These are phyloP conservation scores for Fomitopsis betulina DNA, from an alignment of 1,284 basidiomycete species.

Conservation along the genomic window DNA sequence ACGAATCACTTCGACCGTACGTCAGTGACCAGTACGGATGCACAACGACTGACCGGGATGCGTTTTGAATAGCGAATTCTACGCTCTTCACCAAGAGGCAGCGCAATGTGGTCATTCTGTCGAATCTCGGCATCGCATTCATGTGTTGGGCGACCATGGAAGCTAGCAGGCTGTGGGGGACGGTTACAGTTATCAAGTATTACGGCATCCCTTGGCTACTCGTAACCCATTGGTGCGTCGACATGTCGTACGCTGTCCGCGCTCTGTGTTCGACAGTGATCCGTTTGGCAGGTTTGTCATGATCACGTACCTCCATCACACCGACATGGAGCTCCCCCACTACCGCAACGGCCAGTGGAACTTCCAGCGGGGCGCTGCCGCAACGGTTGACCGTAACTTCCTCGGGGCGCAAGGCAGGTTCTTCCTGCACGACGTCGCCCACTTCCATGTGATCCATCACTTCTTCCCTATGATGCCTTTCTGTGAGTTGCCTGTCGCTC, in stretches of 20 bases:
- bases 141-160: conserved; percentile 41
- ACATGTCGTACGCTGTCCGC: neutral
- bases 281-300: conserved; percentile 33
- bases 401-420: conserved; percentile 46
- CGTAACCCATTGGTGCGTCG: conserved; percentile 48
- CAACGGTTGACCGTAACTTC: conserved; percentile 51
- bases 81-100: conserved; percentile 49
- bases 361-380: conserved; percentile 51
- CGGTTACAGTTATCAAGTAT: conserved; percentile 41
- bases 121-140: conserved; percentile 47
- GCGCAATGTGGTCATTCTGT: conserved; percentile 47
- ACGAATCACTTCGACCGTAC: conserved; percentile 58
- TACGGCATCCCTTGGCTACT: conserved; percentile 56
- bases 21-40: conserved; percentile 14
- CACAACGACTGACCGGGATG: neutral
- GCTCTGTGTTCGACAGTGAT: neutral
- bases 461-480: conserved; percentile 33
- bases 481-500: conserved; percentile 12
- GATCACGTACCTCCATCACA: conserved; percentile 39
- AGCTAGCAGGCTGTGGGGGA: conserved; percentile 31
- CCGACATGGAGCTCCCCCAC: conserved; percentile 35
- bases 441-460: conserved; percentile 39
- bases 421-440: conserved; percentile 39
- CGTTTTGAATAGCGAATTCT: conserved; percentile 39
- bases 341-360: conserved; percentile 43